These are phyloP conservation scores for Coniochaeta prunicola DNA, from an alignment of 2,329 filamentous ascomycete species.

Conservation along the genomic window DNA sequence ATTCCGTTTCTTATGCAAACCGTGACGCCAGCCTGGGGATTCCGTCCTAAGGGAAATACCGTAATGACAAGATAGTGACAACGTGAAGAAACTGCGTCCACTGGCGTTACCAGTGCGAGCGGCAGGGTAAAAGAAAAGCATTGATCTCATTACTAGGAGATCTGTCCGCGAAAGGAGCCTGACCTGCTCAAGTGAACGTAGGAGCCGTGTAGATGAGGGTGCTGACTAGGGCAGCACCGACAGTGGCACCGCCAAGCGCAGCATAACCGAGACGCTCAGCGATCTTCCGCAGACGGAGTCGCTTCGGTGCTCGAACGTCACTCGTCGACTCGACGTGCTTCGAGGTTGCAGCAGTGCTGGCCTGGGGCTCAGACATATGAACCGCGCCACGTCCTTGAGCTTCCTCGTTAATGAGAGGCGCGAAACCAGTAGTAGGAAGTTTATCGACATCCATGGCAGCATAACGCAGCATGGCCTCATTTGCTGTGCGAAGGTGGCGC, in stretches of 20 bases:
- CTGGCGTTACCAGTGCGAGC: background rate
- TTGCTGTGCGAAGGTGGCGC: background rate
- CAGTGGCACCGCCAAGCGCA: constrained; percentile 26
- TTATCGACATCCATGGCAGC: background rate
- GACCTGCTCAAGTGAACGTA: constrained; percentile 16
- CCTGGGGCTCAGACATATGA: background rate
- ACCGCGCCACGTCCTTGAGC: background rate
- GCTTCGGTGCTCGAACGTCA: constrained; percentile 14
- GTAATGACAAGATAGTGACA: background rate
- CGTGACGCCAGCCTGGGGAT: background rate
- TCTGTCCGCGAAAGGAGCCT: background rate
- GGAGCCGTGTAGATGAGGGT: constrained; percentile 31
- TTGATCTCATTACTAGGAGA: background rate
- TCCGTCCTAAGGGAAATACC: background rate
- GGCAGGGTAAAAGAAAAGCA: background rate
- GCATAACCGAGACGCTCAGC: constrained; percentile 26
- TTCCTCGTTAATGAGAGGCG: background rate
- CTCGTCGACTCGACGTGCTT: background rate
- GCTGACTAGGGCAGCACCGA: constrained; percentile 25
- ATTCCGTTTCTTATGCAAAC: background rate
- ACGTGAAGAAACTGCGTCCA: background rate
- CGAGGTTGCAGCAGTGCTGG: background rate
- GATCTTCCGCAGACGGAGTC: constrained; percentile 16
- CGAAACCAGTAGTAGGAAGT: background rate
- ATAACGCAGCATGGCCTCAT: background rate